Evolutionary conservation across 306 rosid species (phyloP).

Genomic region (Corylus heterophylla): DNA sequence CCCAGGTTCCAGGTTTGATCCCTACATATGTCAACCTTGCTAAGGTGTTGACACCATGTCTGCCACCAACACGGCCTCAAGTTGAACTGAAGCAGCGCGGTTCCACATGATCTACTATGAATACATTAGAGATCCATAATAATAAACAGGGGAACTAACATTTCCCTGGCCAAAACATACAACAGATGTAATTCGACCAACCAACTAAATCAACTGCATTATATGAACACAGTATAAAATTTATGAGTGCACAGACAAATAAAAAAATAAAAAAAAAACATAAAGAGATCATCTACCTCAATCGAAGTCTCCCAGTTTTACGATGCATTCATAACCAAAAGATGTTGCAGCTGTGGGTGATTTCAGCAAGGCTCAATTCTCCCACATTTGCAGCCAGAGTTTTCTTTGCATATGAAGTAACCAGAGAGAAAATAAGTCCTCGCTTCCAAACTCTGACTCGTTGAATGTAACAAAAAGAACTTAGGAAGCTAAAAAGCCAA

Average conservation of each 20-base stretch:
- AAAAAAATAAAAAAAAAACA: constrained; percentile 23
- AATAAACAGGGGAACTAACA: background rate
- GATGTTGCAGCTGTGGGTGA: constrained; percentile 50
- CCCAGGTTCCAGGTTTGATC: background rate
- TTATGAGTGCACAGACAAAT: constrained; percentile 14
- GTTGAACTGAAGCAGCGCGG: constrained; percentile 2
- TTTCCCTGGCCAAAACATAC: background rate
- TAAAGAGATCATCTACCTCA: constrained; percentile 69
- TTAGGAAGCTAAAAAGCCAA: constrained; percentile 43
- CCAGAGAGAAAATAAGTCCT: constrained; percentile 39
- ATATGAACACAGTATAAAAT: constrained; percentile 17
- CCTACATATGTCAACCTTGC: constrained; percentile 3
- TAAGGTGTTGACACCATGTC: constrained; percentile 1
- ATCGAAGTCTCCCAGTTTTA: constrained; percentile 53
- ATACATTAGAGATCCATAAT: background rate
- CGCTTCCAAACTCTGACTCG: constrained; percentile 50
- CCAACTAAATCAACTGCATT: constrained; percentile 20
- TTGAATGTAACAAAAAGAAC: constrained; percentile 40
- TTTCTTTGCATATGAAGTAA: constrained; percentile 49
- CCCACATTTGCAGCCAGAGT: constrained; percentile 62
- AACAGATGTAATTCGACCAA: background rate
- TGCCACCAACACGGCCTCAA: constrained; percentile 4
- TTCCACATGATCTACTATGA: constrained; percentile 1
- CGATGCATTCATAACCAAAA: constrained; percentile 39
- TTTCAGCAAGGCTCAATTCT: constrained; percentile 52